Evolutionary conservation across 2,329 filamentous ascomycete genomes (phyloP).

Genomic region (Aspergillus pseudotamarii): DNA sequence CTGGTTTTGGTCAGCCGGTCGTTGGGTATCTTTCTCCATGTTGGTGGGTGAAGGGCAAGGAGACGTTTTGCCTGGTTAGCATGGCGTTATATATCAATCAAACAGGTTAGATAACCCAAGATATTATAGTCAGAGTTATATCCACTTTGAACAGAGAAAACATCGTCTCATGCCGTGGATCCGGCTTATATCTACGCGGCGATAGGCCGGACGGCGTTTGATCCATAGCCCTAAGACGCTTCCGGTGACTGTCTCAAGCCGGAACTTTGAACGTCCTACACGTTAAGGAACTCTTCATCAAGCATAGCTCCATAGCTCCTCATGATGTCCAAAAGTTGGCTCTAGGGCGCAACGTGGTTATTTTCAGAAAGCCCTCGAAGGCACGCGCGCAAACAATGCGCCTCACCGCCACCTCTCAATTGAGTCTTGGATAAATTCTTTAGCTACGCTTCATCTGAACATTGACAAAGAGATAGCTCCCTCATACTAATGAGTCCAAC

Average conservation of each 20-base stretch:
- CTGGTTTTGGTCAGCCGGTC: not conserved
- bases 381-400: too few species aligned
- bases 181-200: not conserved
- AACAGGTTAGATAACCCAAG: not conserved
- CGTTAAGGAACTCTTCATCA: too few species aligned
- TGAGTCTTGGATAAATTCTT: too few species aligned
- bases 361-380: too few species aligned
- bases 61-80: not conserved
- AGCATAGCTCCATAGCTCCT: too few species aligned
- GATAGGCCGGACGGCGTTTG: not conserved
- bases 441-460: too few species aligned
- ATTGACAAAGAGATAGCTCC: too few species aligned
- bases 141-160: not conserved
- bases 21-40: not conserved
- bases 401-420: too few species aligned
- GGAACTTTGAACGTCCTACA: not conserved
- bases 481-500: too few species aligned
- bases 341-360: too few species aligned
- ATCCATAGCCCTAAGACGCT: not conserved
- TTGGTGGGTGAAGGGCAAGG: not conserved
- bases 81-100: not conserved
- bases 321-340: too few species aligned
- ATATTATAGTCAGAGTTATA: not conserved
- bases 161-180: too few species aligned
- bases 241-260: not conserved